These are phyloP conservation scores for Phialemoniopsis sp. DNA, from an alignment of 2,329 filamentous ascomycete species.

Conservation along the genomic window DNA sequence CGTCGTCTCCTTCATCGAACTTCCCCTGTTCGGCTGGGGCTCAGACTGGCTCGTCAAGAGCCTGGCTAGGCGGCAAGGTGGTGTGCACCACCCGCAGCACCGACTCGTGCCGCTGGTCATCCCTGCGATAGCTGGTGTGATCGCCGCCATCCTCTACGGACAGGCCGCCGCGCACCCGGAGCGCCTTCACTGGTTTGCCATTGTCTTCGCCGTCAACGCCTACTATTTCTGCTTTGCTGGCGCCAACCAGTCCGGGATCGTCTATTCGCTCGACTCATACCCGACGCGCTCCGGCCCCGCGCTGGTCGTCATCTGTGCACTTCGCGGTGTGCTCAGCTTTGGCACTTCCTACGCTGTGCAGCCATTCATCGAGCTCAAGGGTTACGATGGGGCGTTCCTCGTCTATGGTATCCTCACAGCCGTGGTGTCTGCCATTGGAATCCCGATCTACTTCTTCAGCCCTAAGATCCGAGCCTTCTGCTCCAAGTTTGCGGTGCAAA, in stretches of 20 bases:
- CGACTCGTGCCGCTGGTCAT: slow-evolving; percentile 28
- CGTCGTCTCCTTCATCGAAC: slow-evolving; percentile 21
- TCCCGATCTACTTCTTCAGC: slow-evolving; percentile 25
- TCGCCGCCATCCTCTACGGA: slow-evolving; percentile 31
- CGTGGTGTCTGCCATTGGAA: slow-evolving; percentile 18
- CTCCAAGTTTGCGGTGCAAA: too few species aligned
- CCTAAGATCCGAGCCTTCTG: slow-evolving; percentile 12
- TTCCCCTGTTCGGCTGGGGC: slow-evolving; percentile 31
- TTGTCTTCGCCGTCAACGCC: slow-evolving; percentile 19
- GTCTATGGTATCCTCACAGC: slow-evolving; percentile 24
- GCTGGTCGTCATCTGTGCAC: slow-evolving; percentile 38
- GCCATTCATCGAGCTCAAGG: slow-evolving; percentile 19
- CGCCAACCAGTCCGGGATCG: slow-evolving; percentile 37
- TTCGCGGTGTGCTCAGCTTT: slow-evolving; percentile 39
- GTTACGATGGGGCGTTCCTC: slow-evolving; percentile 26
- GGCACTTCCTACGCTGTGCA: slow-evolving; percentile 23
- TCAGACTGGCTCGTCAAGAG: slow-evolving; percentile 29
- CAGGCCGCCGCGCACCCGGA: slow-evolving; percentile 25
- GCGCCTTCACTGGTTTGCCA: slow-evolving; percentile 25
- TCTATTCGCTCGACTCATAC: slow-evolving; percentile 38
- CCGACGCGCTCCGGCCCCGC: slow-evolving; percentile 33
- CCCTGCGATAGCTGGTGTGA: slow-evolving; percentile 28
- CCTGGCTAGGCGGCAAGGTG: slow-evolving; percentile 26
- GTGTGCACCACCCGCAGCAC: slow-evolving; percentile 33
- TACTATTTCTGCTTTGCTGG: slow-evolving; percentile 32